Base-by-base conservation (phyloP, 2,329 filamentous ascomycete genomes). In the Phaeosphaeriaceae sp. region DNA sequence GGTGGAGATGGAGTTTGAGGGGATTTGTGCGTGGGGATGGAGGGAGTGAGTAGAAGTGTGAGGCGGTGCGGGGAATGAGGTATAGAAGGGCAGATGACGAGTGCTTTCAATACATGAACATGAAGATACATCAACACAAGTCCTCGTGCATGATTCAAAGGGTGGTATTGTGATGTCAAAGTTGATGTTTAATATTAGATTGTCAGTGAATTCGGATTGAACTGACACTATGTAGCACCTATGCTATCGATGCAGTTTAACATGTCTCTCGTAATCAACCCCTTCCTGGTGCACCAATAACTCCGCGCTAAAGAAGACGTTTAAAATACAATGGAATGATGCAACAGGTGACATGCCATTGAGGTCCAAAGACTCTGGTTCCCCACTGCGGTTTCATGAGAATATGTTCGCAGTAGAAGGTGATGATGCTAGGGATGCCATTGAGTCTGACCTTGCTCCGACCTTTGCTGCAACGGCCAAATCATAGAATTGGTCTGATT, bases 1-100 rank as follows among this genome's bases (percentile, higher is more conserved):
- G 41, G 19, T 63, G 21, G 54, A 53, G 3, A 52, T 66, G 66
- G 46, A 48, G 3, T 63, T 65, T 25, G 60, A 68, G 56, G 66
- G 54, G 0, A 49, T 61, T 41, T 59, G 64, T 31, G 63, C 57
- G 19, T 59, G 56, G 50, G 67, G 66, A 2, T 58, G 60, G 54
- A 70, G 68, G 54, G 50, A 24, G 19, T 42, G n/a, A 54, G 25
- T 4, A 27, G 4, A 9, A 27, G 25, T 5, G 25, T 4, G 5
- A 27, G 9, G 9, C 9, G 25, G 25, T 4, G 25, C 4, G 25
- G 25, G 25, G 25, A 27, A 27, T 27, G 25, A 27, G 25, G 9
- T 4, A 5, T 27, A 27, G 25, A 9, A 9, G 9, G 25, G 9
- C 25, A 27, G 9, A 27, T 4, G 9, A 27, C n/a, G n/a, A 27